Percentiles rank a stretch among this genome's conserved stretches.
These are phyloP conservation scores for Hermanozyma aechmeae DNA, from an alignment of 805 yeast genomes.

Conservation along the genomic window DNA sequence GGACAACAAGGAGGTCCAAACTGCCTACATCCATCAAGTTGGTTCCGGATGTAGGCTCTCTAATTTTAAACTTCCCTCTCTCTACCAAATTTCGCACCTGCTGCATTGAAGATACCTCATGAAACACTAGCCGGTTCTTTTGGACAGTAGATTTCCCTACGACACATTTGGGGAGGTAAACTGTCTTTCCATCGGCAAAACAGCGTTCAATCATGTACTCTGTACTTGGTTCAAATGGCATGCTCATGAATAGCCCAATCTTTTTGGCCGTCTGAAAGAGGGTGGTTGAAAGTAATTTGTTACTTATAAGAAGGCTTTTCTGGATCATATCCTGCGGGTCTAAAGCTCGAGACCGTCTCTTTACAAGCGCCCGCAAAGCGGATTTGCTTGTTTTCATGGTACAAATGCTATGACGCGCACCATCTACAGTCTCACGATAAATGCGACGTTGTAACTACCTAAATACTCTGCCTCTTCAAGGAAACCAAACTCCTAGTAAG, in stretches of 20 bases:
- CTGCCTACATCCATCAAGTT: constrained; percentile 16
- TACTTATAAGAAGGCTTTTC: too few species aligned
- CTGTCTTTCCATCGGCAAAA: constrained; percentile 39
- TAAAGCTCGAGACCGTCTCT: too few species aligned
- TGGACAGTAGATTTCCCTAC: constrained; percentile 28
- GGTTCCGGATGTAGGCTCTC: constrained; percentile 50
- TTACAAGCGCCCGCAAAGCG: too few species aligned
- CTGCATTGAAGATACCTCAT: constrained; percentile 32
- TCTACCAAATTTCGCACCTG: constrained; percentile 46
- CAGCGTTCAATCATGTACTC: constrained; percentile 40
- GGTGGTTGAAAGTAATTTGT: too few species aligned
- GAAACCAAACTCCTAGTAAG: too few species aligned
- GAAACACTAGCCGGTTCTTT: constrained; percentile 42
- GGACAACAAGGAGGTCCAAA: constrained; percentile 68
- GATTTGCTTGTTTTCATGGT: too few species aligned
- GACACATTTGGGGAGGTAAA: constrained; percentile 51
- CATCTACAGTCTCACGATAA: too few species aligned
- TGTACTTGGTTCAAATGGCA: constrained; percentile 74
- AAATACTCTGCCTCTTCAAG: too few species aligned
- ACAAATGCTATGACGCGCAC: too few species aligned
- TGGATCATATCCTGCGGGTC: too few species aligned
- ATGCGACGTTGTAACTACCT: too few species aligned
- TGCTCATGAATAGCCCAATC: constrained; percentile 66
- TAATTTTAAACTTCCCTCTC: constrained; percentile 54
- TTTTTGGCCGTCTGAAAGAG: constrained; percentile 36